Base-by-base conservation (phyloP, 2,329 filamentous ascomycete species). In the Monilinia vaccinii-corymbosi region DNA sequence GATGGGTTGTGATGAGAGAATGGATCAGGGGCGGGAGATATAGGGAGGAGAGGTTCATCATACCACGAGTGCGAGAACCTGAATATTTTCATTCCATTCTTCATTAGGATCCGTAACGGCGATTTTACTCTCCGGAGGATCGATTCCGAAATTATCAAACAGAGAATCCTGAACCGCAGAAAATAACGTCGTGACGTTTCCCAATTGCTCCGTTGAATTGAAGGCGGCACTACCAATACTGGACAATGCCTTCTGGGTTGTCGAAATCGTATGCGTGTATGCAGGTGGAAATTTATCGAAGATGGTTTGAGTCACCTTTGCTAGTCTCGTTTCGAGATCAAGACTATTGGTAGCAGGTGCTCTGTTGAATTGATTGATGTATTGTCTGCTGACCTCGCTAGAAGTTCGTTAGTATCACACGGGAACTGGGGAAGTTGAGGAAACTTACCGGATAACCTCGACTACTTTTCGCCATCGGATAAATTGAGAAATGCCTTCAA, bases 401-500 rank as follows among this genome's bases (percentile, higher is more conserved):
- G 21, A n/a, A 55, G 23, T n/a, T 31, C 21, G 10, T 48, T 47
- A 32, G 13, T 21, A 46, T 46, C 13, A 31, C 4, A 18, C 25
- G 0, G 34, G 11, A 9, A 2, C 2, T n/a, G 2, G 18, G 2
- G 4, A n/a, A 1, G 31, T 11, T 10, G 28, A 18, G 16, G 47
- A 4, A 16, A 56, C 59, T 49, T 59, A 65, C 63, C 14, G 32
- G 18, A 63, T 56, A 5, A 62, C 61, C 56, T 67, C 63, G 7
- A 62, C 48, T 21, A 68, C 49, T 53, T 67, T 68, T 5, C 56
- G 65, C 66, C 65, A 67, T n/a, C 64, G 48, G 34, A 68, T 61
- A 34, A 68, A 67, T 44, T 67, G 64, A 2, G 65, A 57, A 2
- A 42, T 58, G 18, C 80, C 81, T 69, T 84, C 81, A 3, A 81